Evolutionary conservation across 2,329 filamentous ascomycete genomes (phyloP).

Genomic region (Ustulina deusta): DNA sequence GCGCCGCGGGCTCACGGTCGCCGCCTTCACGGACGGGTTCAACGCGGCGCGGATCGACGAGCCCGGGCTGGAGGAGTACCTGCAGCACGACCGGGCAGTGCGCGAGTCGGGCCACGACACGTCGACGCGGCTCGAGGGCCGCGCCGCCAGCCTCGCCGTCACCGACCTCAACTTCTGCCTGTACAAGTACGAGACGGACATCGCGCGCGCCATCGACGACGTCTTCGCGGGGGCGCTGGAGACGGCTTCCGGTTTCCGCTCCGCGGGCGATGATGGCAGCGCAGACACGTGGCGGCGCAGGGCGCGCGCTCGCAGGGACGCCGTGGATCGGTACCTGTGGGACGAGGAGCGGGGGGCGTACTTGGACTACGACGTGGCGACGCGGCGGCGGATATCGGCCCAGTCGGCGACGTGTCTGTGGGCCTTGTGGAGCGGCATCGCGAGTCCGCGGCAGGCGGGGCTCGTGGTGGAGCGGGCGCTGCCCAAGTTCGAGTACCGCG

Average conservation of each 20-base stretch:
- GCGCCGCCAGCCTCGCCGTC: constrained; percentile 24
- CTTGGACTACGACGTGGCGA: constrained; percentile 23
- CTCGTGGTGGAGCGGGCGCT: constrained; percentile 9
- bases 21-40: constrained; percentile 13
- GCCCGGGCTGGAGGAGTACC: constrained; percentile 19
- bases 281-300: constrained; percentile 1
- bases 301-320: constrained; percentile 1
- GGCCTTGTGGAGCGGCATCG: constrained; percentile 30
- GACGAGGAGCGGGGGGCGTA: constrained; percentile 22
- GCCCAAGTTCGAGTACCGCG: constrained; percentile 19
- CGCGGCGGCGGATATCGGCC: background rate
- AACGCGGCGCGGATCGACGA: constrained; percentile 8
- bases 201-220: constrained; percentile 17
- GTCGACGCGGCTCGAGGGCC: constrained; percentile 16
- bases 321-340: constrained; percentile 28
- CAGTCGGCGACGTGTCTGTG: constrained; percentile 19
- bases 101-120: constrained; percentile 31
- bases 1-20: constrained; percentile 9
- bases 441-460: constrained; percentile 15
- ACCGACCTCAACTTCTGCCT: constrained; percentile 30
- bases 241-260: background rate
- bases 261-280: background rate
- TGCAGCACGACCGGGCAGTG: constrained; percentile 25
- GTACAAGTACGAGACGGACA: constrained; percentile 32
- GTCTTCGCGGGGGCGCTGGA: constrained; percentile 12